These are phyloP conservation scores for Lactuca saligna DNA, from an alignment of 129 eudicot species.

Conservation along the genomic window DNA sequence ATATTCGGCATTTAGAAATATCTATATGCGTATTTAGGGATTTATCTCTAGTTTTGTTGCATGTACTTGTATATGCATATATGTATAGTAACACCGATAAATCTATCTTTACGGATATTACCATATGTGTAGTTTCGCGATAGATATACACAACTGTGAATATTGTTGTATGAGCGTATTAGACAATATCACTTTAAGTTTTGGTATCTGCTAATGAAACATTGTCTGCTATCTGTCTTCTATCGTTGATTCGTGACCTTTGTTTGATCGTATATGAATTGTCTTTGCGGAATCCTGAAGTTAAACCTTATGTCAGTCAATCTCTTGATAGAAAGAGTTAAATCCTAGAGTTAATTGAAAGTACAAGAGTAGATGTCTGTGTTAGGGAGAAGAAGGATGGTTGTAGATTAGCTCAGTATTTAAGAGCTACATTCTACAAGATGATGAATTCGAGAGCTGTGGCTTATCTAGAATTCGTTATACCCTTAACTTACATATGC, in stretches of 20 bases:
- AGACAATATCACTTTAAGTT: neutral
- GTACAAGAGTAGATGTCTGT: neutral
- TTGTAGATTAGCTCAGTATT: slow-evolving; percentile 3
- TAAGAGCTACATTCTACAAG: slow-evolving; percentile 14
- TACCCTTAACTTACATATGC: neutral
- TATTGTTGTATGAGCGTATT: slow-evolving; percentile 8
- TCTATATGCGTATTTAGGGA: slow-evolving; percentile 6
- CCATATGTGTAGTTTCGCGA: slow-evolving; percentile 1
- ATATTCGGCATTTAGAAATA: neutral
- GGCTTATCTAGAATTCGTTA: neutral
- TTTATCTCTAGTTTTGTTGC: neutral
- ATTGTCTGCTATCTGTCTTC: slow-evolving; percentile 4
- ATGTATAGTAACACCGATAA: neutral
- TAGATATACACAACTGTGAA: slow-evolving; percentile 4
- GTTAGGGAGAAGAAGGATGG: neutral
- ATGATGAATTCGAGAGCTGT: slow-evolving; percentile 4
- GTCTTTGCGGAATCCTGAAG: neutral
- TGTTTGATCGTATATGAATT: neutral
- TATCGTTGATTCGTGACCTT: slow-evolving; percentile 15
- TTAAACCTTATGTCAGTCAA: neutral
- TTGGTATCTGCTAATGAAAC: neutral
- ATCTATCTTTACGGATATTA: neutral
- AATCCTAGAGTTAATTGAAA: slow-evolving; percentile 2
- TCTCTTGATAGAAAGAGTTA: neutral
- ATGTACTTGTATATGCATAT: neutral